Evolutionary conservation across 2,329 filamentous ascomycete species (phyloP), one percentile per base, ranked within the genome.

Genomic region (Onygena corvina): DNA sequence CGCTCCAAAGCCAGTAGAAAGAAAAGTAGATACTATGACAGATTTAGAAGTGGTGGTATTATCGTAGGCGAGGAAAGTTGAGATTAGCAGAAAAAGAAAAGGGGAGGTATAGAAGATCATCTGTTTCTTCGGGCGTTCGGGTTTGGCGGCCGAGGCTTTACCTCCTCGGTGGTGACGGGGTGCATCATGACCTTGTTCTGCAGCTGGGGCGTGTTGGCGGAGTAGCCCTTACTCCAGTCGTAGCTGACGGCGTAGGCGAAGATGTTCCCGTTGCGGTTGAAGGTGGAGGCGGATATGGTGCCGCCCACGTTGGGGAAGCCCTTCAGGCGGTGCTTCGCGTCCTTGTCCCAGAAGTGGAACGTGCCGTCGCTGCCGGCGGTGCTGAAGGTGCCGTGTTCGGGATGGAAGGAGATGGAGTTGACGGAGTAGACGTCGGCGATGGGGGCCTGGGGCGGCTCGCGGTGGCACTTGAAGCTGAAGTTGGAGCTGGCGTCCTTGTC

Each of bases 381-480:
- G 70, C 85, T 93, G 72, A 98, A 98, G n/a, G 92, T 98, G 61
- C 92, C 92, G 67, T 95, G 89, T 9, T 85, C 76, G 1, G 92
- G 92, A 70, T 98, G 92, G 80, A 96, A 96, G 20, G 86, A 93
- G 67, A 98, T 98, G 58, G 88, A 84, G 71, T 98, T 98, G 63
- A 98, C 88, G 1, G 88, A 83, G 73, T 89, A 92, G 59, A 96
- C 92, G 62, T 90, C 92, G 59, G 85, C 86, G 56, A 83, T 72
- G 67, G 65, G 79, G 48, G 61, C 64, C 48, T 80, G 71, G 1
- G 84, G 79, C 3, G 80, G 78, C 60, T 94, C 86, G 52, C 92
- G 88, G 67, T 98, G 92, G 69, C 92, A 98, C 70, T 96, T 96
- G 80, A 98, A 98, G 35, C 87, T 94, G 74, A 98, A 98, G 73